Base-by-base conservation (phyloP, 2,329 filamentous ascomycete species). In the Aspergillus pseudoterreus region DNA sequence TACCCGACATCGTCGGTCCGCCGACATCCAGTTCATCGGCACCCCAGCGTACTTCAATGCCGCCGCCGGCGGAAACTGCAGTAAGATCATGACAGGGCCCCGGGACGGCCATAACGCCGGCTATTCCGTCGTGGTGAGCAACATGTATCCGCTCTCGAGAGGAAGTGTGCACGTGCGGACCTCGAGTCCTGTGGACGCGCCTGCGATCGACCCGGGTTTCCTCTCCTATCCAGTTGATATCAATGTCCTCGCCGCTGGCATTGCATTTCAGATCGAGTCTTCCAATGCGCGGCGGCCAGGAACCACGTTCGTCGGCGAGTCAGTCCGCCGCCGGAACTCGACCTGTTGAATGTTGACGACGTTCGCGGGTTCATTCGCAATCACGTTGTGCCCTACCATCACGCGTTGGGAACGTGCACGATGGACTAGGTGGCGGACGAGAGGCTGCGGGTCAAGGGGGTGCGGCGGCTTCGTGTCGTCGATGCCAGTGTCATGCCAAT, bases 1-100 rank as follows among this genome's bases (percentile, higher is more conserved):
- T 85, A 85, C 61, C 71, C 75, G 0, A 35, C 27, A 38, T 38
- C 44, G 30, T 6, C 14, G 4, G 19, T 47, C 44, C 15, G 44
- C 15, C 12, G 44, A 27, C 12, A n/a, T 47, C 6, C 44, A 47
- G 19, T 22, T 47, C n/a, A 47, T 19, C 44, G 44, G 44, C 11
- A 45, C n/a, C 30, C 10, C 43, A 6, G 43, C 43, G 3, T 27
- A 27, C 22, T 12, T 45, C 4, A 19, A 45, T 17, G 15, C 30
- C 8, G 43, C 15, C 6, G 24, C 4, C 14, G 43, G 43, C n/a
- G 6, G 12, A 10, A 12, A 47, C 36, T 32, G 17, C n/a, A 19
- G 32, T 3, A 38, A 38, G 6, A 11, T 47, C 12, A 36, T 35
- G 19, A 5, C 19, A n/a, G 44, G 24, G 11, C 15, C n/a, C 12